phyloP scores from a whole-genome alignment of 768 basidiomycete species.

The Kwoniella europaea region DNA sequence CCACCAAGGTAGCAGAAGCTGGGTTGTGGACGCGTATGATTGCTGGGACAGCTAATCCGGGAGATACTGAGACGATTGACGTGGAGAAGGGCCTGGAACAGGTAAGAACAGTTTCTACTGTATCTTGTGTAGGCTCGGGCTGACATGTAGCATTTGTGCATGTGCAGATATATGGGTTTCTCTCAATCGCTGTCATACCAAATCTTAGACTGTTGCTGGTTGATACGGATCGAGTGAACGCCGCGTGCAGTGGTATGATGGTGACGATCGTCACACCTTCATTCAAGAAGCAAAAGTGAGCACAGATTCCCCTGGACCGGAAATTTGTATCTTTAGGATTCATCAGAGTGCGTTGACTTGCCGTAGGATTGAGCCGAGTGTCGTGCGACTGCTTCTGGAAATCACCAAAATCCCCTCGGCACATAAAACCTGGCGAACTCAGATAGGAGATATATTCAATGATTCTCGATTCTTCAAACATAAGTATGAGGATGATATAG shows the following conservation, averaged over 20 bases:
- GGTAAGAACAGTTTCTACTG: conserved; percentile 10
- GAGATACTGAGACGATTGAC: conserved; percentile 13
- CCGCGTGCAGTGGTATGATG: conserved; percentile 79
- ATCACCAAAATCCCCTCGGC: conserved; percentile 78
- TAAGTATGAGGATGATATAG: conserved; percentile 58
- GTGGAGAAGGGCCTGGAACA: neutral
- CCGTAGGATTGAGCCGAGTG: conserved; percentile 64
- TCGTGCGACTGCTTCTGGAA: conserved; percentile 73
- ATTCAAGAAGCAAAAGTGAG: conserved; percentile 75
- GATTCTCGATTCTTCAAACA: conserved; percentile 78
- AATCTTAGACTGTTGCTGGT: conserved; percentile 76
- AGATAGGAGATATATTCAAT: conserved; percentile 78
- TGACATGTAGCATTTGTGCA: neutral
- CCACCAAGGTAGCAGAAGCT: conserved; percentile 48
- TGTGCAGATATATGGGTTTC: conserved; percentile 70
- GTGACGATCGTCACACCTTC: conserved; percentile 82
- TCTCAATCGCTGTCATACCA: conserved; percentile 73
- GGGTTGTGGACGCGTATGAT: conserved; percentile 29
- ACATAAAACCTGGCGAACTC: conserved; percentile 80
- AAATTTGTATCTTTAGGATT: too few species aligned
- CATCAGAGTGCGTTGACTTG: neutral
- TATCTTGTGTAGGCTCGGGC: neutral
- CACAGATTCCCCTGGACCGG: too few species aligned
- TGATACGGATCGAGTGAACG: conserved; percentile 80
- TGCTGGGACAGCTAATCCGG: neutral